Base-by-base conservation (phyloP, 2,329 filamentous ascomycete genomes). In the Cladosporium austrohemisphaericum region DNA sequence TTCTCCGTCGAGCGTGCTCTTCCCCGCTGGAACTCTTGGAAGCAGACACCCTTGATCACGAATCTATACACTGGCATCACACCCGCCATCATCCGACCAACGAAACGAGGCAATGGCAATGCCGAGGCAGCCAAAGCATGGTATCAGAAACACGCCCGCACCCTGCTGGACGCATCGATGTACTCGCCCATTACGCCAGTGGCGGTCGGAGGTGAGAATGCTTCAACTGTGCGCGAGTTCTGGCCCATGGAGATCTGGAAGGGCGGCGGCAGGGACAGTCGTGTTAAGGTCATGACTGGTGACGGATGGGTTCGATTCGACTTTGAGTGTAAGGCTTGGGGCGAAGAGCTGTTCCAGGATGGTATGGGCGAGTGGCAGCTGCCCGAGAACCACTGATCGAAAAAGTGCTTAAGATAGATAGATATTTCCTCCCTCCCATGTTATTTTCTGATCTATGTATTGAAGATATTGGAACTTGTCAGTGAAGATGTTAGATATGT, bases 171-270 rank as follows among this genome's bases (percentile, higher is more conserved):
- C 20, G 49, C 44, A 3, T 49, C 47, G 10, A 31, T 55, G n/a
- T 52, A 56, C 33, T 31, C 43, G 6, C 54, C 54, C 20, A 46
- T 55, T 9, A 47, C 50, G 14, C 55, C 61, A 5, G 49, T 65
- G 5, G 62, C 70, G 5, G 61, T 67, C 18, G 65, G 68, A 2
- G 68, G 71, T 2, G 65, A 69, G 35, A 66, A 67, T 2, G 65
- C 68, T 3, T 60, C 68, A 2, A 50, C 36, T 1, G 29, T 41
- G 56, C 67, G 16, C 66, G 69, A 29, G 66, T 71, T 7, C 60
- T 72, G 52, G 67, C 66, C 23, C 64, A 65, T 65, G 68, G 73
- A 71, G 67, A 75, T 58, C 55, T 67, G 73, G 7, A 69, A 65
- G 36, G 74, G 74, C 1, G 75, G 75, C 3, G 62, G 71, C 7